These are phyloP conservation scores for Neurospora pannonica DNA, from an alignment of 495 filamentous ascomycete genomes.

Conservation along the genomic window DNA sequence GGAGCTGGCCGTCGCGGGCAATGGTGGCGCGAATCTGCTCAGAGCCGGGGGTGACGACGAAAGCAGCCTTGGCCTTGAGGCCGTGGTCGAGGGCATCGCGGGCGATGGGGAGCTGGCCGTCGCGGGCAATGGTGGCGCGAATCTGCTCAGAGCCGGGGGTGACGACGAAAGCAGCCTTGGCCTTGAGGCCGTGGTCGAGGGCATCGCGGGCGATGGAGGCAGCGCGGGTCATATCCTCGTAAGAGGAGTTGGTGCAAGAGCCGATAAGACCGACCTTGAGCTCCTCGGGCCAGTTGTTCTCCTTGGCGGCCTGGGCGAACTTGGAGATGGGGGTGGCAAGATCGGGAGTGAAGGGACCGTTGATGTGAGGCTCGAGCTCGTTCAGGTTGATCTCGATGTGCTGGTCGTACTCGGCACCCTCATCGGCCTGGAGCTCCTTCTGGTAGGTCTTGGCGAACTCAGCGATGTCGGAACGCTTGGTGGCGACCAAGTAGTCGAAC, in stretches of 20 bases:
- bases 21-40: slow-evolving; percentile 98
- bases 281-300: slow-evolving; percentile 94
- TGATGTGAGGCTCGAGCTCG: slow-evolving; percentile 95
- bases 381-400: slow-evolving; percentile 90
- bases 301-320: slow-evolving; percentile 89
- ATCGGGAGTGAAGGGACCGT: slow-evolving; percentile 99
- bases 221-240: slow-evolving; percentile 96
- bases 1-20: slow-evolving; percentile 85
- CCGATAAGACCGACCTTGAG: slow-evolving; percentile 95
- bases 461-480: slow-evolving; percentile 83
- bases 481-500: slow-evolving; percentile 90
- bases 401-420: slow-evolving; percentile 95
- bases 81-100: slow-evolving; percentile 90
- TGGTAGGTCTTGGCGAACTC: slow-evolving; percentile 81
- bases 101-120: slow-evolving; percentile 95
- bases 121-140: slow-evolving; percentile 86
- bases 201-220: slow-evolving; percentile 94
- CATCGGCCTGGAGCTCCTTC: slow-evolving; percentile 77
- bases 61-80: slow-evolving; percentile 85
- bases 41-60: slow-evolving; percentile 92
- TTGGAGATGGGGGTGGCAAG: slow-evolving; percentile 95
- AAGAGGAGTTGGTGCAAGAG: slow-evolving; percentile 99
- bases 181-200: slow-evolving; percentile 85
- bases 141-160: slow-evolving; percentile 98
- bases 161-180: slow-evolving; percentile 88